Base-by-base conservation (phyloP, 768 basidiomycete species). In the Auricularia heimuer region DNA sequence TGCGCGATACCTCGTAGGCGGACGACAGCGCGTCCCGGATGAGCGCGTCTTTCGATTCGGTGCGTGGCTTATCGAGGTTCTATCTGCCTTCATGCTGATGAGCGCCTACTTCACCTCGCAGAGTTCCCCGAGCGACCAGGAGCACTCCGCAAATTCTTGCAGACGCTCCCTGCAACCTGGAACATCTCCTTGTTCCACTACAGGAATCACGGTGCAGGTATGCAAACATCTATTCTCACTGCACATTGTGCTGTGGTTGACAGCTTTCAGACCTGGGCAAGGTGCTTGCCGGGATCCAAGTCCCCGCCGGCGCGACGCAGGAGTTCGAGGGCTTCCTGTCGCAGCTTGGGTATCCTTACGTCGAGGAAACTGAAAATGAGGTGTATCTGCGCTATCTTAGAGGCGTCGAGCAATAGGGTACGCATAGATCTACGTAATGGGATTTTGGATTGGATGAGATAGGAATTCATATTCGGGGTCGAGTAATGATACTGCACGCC, bases 101-200 rank as follows among this genome's bases (percentile, higher is more conserved):
- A 14, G 36, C 29, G 10, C 45, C 2, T 39, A 16, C 35, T 29
- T n/a, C 3, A 35, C 60, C 33, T 36, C 61, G 14, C 71, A 98
- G 95, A 96, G 73, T 99, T 99, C 74, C 97, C 97, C 1, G 97
- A 99, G 74, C 80, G 97, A 63, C 95, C 94, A 0, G 89, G 87
- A 2, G 97, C 96, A 3, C 78, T 99, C 65, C 85, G 91, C 54
- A 92, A 90, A 69, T 99, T 98, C 79, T 80, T 99, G 66, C 79
- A 87, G 35, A 90, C 89, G 3, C 73, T 99, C 56, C 88, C 88
- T 37, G 78, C 83, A 21, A 87, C 86, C 33, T 98, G 95, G 94
- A 98, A 95, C 74, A 92, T 99, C 61, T 90, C 94, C 1, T 74
- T 99, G 68, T 99, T 98, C 79, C 97, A 99, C 74, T 99, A 99